Evolutionary conservation across 2,329 filamentous ascomycete genomes (phyloP).

Genomic region (Hymenoscyphus salicellus): DNA sequence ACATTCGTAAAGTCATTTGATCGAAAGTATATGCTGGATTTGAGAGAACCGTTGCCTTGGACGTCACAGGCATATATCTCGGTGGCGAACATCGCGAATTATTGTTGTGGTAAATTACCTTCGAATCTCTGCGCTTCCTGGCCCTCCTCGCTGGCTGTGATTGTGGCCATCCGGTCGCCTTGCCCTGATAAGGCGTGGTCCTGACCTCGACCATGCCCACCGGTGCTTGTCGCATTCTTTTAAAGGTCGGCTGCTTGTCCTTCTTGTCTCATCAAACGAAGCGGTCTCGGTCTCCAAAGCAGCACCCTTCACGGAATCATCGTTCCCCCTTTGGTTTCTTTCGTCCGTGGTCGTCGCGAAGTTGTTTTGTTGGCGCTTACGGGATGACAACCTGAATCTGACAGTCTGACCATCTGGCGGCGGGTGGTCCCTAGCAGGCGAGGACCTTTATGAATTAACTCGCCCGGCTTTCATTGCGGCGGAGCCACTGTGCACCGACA

Average conservation of each 20-base stretch:
- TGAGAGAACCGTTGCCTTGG: background rate
- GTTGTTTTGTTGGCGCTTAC: conserved; percentile 9
- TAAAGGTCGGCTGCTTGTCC: background rate
- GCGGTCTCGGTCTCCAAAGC: background rate
- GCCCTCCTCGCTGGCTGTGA: conserved; percentile 11
- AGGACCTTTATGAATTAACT: conserved; percentile 7
- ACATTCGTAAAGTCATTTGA: background rate
- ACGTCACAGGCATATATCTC: conserved; percentile 4
- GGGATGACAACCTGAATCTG: background rate
- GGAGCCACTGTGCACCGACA: conserved; percentile 3
- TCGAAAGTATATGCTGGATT: conserved; percentile 7
- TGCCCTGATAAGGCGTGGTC: conserved; percentile 1
- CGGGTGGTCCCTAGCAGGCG: background rate
- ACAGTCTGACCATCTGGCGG: background rate
- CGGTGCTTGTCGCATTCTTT: conserved; percentile 5
- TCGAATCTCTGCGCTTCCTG: conserved; percentile 23
- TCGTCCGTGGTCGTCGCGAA: background rate
- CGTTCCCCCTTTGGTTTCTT: background rate
- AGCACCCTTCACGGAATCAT: background rate
- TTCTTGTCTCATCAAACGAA: background rate
- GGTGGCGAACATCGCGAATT: conserved; percentile 10
- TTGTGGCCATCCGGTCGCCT: conserved; percentile 3
- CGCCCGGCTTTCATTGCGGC: background rate
- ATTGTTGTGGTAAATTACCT: conserved; percentile 18
- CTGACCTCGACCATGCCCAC: conserved; percentile 7